Percentiles rank a stretch among this genome's conserved stretches.
phyloP scores from a whole-genome alignment of 208 protist genomes.

The Willaertia magna region DNA sequence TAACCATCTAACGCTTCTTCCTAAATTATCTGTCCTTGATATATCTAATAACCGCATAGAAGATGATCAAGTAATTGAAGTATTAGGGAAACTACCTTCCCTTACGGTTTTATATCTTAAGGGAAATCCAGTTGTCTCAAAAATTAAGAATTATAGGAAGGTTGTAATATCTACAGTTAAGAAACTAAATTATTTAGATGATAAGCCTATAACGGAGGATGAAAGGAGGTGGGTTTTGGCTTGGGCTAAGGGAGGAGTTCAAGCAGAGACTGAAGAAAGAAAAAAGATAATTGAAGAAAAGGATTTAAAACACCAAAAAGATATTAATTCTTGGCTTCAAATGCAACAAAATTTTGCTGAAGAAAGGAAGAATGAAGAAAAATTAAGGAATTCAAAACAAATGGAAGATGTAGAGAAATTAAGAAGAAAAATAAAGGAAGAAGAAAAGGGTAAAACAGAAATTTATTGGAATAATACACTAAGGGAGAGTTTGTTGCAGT shows the following conservation, averaged over 20 bases:
- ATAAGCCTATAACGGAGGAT: constrained; percentile 63
- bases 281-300: constrained; percentile 48
- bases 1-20: constrained; percentile 47
- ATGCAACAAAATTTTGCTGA: not conserved
- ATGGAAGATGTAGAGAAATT: not conserved
- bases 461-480: not conserved
- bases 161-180: constrained; percentile 48
- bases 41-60: constrained; percentile 71
- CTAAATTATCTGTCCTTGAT: constrained; percentile 59
- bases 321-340: constrained; percentile 43
- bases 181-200: constrained; percentile 67
- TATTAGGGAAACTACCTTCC: constrained; percentile 56
- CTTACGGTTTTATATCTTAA: constrained; percentile 63
- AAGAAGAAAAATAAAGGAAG: not conserved
- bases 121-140: constrained; percentile 66
- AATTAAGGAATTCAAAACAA: not conserved
- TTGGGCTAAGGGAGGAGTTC: constrained; percentile 58
- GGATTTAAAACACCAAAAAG: constrained; percentile 31
- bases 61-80: constrained; percentile 56
- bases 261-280: constrained; percentile 49
- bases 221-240: constrained; percentile 65
- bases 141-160: constrained; percentile 64
- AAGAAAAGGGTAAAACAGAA: not conserved
- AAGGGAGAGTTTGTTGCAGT: not conserved
- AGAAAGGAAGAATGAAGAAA: not conserved